Conservation (phyloP, 2,329 filamentous ascomycete genomes). For the Chaetomium sp. region DNA sequence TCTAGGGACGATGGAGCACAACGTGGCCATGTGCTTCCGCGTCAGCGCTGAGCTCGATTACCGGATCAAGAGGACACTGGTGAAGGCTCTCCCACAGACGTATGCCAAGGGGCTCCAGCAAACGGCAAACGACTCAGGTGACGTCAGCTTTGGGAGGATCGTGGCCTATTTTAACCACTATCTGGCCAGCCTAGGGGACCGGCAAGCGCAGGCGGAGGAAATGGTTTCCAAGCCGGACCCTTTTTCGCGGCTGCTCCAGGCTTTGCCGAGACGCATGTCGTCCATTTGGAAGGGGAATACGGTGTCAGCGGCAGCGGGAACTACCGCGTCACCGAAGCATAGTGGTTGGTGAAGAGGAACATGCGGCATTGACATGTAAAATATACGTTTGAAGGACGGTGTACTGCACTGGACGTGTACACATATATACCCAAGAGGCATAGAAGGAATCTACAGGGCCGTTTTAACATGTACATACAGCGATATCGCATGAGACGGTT, state of each 20-base stretch:
- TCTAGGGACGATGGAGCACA: slow-evolving; percentile 8
- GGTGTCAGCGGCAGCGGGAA: not conserved
- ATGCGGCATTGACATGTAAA: not conserved
- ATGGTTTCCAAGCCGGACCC: not conserved
- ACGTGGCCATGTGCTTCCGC: slow-evolving; percentile 16
- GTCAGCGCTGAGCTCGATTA: slow-evolving; percentile 22
- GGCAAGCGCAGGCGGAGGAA: not conserved
- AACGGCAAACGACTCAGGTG: slow-evolving; percentile 4
- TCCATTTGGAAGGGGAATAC: slow-evolving; percentile 7
- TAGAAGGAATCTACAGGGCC: not conserved
- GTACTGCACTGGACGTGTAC: not conserved
- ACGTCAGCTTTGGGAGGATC: slow-evolving; percentile 4
- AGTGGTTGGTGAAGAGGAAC: not conserved
- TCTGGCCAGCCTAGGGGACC: not conserved
- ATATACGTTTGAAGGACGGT: not conserved
- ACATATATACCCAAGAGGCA: slow-evolving; percentile 10
- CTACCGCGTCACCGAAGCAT: not conserved
- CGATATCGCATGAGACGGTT: not conserved
- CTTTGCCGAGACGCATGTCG: not conserved
- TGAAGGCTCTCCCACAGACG: slow-evolving; percentile 19
- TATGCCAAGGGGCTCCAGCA: not conserved
- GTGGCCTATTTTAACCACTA: slow-evolving; percentile 13
- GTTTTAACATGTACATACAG: not conserved
- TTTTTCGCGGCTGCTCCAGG: slow-evolving; percentile 11
- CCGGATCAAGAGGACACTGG: slow-evolving; percentile 31